Evolutionary conservation across 345 rosid genomes (phyloP).

Genomic region (Melaleuca alternifolia): DNA sequence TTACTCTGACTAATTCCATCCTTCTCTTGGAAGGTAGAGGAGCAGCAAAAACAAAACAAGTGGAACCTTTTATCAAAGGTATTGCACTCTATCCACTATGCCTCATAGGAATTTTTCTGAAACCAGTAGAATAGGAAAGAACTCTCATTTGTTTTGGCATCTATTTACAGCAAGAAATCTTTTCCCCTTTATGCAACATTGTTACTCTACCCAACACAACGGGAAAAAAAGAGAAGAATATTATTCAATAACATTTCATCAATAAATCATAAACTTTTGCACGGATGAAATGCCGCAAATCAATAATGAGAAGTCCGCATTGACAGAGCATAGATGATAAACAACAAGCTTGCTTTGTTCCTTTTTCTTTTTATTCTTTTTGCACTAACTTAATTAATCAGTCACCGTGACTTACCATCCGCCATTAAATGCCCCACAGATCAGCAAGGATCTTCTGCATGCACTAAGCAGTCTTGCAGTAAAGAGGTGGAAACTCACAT

Average conservation of each 20-base stretch:
- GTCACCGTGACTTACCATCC: not conserved
- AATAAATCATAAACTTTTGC: not conserved
- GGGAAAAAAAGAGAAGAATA: not conserved
- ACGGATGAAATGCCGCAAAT: not conserved
- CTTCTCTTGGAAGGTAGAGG: not conserved
- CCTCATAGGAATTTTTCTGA: not conserved
- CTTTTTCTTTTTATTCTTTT: too few species aligned
- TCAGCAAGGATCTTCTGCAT: not conserved
- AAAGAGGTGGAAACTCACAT: not conserved
- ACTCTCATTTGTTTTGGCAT: not conserved
- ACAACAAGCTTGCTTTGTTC: not conserved
- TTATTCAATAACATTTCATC: not conserved
- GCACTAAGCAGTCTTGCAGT: not conserved
- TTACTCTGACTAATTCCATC: not conserved
- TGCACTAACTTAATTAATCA: not conserved
- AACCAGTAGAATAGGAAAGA: not conserved
- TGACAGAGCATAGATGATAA: not conserved
- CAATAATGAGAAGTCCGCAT: not conserved
- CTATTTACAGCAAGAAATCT: not conserved
- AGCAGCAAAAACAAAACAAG: not conserved
- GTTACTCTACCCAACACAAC: not conserved
- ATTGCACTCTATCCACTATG: not conserved
- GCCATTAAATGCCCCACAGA: not conserved
- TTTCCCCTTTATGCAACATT: not conserved
- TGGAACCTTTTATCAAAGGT: not conserved